Base-by-base conservation (phyloP, 345 rosid genomes). In the Cardamine chenopodiifolia region DNA sequence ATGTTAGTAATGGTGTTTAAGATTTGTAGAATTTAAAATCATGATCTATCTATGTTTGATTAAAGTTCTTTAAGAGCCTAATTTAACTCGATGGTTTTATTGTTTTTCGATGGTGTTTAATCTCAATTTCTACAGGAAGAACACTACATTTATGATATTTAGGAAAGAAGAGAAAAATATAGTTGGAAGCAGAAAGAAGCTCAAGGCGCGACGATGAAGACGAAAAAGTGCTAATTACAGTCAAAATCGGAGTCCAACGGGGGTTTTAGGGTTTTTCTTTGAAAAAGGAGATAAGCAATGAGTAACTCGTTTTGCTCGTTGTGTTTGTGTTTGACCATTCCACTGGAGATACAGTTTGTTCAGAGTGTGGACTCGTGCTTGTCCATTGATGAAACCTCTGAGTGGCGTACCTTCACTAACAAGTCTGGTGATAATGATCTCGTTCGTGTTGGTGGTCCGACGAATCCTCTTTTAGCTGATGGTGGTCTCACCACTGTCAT, bases 311-410 rank as follows among this genome's bases (percentile, higher is more conserved):
- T 68, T 77, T 94, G 98, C 44, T 73, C 90, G 20, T 97, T 91
- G 68, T 91, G 98, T 82, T 94, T 34, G 97, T 94, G 47, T 85
- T 70, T 83, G 97, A 94, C 61, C 98, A 94, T 79, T 86, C 98
- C 34, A 97, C 98, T 10, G 98, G 98, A 18, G 98, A 94, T 82
- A 90, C 93, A 15, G 96, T 94, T n/a, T 94, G 98, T 68, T 94
- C 98, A 1, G 97, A 94, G 87, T 94, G 98, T 79, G 98, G 97
- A 1, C 85, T 94, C 62, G 97, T 94, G 39, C 79, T 94, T 37
- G 98, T 92, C 99, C 20, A 92, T 95, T 83, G 99, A 95, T 54
- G 99, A 97, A 86, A 92, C 88, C 6, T 92, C 97, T 1, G 99
- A 95, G 86, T 95, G 99, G 99, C 84, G 99, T 62, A 92, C 84